These are phyloP conservation scores for Sordariomycetes sp. DNA, from an alignment of 2,329 filamentous ascomycete species.

Conservation along the genomic window DNA sequence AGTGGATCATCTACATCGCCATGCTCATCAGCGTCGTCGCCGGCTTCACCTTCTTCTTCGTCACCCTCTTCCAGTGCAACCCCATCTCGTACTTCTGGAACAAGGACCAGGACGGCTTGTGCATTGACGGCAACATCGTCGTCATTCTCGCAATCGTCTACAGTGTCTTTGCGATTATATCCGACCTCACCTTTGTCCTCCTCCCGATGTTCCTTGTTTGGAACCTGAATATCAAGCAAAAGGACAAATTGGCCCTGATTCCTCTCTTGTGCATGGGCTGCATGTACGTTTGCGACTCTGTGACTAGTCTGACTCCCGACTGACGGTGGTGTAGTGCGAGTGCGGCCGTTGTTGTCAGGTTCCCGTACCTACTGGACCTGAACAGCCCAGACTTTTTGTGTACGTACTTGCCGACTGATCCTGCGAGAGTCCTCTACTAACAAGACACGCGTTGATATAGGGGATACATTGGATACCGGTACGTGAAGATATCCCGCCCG, in stretches of 20 bases:
- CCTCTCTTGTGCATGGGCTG: conserved; percentile 43
- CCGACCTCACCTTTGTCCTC: conserved; percentile 36
- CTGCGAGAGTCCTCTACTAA: neutral
- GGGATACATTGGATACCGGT: conserved; percentile 22
- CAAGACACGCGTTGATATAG: conserved; percentile 6
- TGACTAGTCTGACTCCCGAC: neutral
- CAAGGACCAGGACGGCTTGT: conserved; percentile 17
- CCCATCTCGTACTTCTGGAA: conserved; percentile 27
- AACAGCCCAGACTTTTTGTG: conserved; percentile 27
- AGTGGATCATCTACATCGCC: conserved; percentile 21
- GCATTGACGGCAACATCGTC: conserved; percentile 27
- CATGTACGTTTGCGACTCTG: conserved; percentile 17
- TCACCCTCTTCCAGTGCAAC: conserved; percentile 24
- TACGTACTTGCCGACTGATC: conserved; percentile 11
- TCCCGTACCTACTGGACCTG: conserved; percentile 22
- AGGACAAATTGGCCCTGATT: conserved; percentile 36
- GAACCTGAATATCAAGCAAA: conserved; percentile 37
- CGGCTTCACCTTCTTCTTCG: conserved; percentile 25
- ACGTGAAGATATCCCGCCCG: too few relatives aligned
- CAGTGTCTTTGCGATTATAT: conserved; percentile 31
- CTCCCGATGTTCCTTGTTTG: conserved; percentile 40
- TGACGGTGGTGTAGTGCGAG: conserved; percentile 20
- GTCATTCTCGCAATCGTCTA: conserved; percentile 38
- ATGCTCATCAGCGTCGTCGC: conserved; percentile 20
- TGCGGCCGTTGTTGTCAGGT: conserved; percentile 25